Conservation (phyloP, 2,329 filamentous ascomycete genomes). For the Alternaria sp. region DNA sequence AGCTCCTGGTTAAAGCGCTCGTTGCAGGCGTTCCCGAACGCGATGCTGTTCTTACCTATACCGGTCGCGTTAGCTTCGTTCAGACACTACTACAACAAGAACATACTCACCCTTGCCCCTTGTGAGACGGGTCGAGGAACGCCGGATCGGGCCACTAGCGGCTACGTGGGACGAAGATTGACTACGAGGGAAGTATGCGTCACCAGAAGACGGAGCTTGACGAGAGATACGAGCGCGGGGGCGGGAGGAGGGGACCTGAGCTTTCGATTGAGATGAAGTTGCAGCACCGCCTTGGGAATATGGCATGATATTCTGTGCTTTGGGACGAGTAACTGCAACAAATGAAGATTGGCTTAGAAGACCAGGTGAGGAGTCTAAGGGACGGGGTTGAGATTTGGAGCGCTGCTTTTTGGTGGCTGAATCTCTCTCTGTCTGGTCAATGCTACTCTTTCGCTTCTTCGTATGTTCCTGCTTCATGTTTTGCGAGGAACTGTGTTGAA, state of each 20-base stretch:
- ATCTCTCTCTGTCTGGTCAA: neutral
- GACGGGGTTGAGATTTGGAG: slow-evolving; percentile 2
- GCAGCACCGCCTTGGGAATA: neutral
- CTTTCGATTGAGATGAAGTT: neutral
- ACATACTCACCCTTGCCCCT: slow-evolving; percentile 16
- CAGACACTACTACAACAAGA: neutral
- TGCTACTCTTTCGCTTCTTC: slow-evolving; percentile 23
- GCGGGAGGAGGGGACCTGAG: neutral
- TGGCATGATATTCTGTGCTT: neutral
- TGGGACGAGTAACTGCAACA: neutral
- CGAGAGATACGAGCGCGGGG: neutral
- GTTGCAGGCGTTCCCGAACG: slow-evolving; percentile 7
- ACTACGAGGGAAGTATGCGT: slow-evolving; percentile 1
- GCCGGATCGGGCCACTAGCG: neutral
- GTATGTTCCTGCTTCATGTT: neutral
- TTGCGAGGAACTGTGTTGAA: neutral
- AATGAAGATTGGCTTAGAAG: neutral
- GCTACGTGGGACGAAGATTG: neutral
- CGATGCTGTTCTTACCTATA: slow-evolving; percentile 12
- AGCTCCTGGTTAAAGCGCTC: slow-evolving; percentile 20
- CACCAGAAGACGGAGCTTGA: neutral
- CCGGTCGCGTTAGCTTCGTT: neutral
- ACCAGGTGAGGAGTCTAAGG: neutral
- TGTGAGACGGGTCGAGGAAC: slow-evolving; percentile 8
- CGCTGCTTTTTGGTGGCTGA: slow-evolving; percentile 18